These are phyloP conservation scores for Kodamaea kaohsiungensis DNA, from an alignment of 805 yeast species.

Conservation along the genomic window DNA sequence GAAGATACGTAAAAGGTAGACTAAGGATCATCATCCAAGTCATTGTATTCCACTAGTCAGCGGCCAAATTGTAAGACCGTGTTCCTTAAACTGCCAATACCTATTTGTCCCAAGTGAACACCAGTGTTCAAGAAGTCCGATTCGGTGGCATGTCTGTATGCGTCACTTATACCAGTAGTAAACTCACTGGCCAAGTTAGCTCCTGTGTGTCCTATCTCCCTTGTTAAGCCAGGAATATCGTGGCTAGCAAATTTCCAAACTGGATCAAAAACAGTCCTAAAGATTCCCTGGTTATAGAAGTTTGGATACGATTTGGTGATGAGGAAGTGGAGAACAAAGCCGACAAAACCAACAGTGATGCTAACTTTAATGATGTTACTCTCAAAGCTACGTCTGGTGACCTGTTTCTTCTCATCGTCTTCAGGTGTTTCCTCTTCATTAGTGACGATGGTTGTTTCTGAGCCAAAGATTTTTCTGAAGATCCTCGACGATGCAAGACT, in stretches of 20 bases:
- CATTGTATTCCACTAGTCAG: background rate
- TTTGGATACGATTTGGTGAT: constrained; percentile 23
- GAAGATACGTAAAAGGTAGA: background rate
- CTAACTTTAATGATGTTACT: constrained; percentile 31
- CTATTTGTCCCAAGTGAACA: constrained; percentile 29
- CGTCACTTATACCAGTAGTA: constrained; percentile 12
- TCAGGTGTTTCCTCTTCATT: constrained; percentile 10
- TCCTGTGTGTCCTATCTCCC: background rate
- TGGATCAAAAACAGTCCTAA: background rate
- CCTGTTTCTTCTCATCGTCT: constrained; percentile 13
- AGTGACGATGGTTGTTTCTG: constrained; percentile 11
- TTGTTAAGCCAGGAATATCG: background rate
- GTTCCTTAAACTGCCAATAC: constrained; percentile 35
- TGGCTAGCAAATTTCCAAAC: constrained; percentile 6
- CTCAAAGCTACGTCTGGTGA: constrained; percentile 1
- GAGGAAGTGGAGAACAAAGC: constrained; percentile 37
- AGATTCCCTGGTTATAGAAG: constrained; percentile 7
- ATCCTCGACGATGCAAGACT: constrained; percentile 32
- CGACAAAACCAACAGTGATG: constrained; percentile 40
- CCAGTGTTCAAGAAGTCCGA: constrained; percentile 20
- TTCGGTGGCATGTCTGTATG: constrained; percentile 15
- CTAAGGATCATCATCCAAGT: too few species aligned
- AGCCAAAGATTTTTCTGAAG: constrained; percentile 28
- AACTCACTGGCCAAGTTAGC: background rate
- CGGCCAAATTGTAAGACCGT: constrained; percentile 24